Base-by-base conservation (phyloP, 139 green algal genomes). In the Chlorella sp. region DNA sequence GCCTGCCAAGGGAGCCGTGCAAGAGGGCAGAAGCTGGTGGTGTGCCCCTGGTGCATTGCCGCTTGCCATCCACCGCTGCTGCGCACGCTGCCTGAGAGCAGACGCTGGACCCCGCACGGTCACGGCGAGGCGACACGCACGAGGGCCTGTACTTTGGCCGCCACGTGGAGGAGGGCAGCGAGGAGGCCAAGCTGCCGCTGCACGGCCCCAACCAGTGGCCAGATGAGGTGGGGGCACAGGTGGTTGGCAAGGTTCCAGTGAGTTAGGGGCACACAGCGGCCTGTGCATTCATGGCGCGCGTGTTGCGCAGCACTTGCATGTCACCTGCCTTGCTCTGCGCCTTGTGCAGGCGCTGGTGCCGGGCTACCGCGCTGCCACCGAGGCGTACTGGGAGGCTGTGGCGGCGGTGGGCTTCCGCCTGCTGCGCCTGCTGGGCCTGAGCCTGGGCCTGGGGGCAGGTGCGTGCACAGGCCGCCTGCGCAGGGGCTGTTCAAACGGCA, bases 171-270 rank as follows among this genome's bases (percentile, higher is more conserved):
- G 39, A 82, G 64, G 84, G 84, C 68, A 83, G 60, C 68, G 82
- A 85, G 17, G 90, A 97, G 76, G 90, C 87, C 2, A 38, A 71
- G 20, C 87, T 93, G 56, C 95, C 96, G 2, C 87, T 99, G 60
- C 93, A 98, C 71, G 97, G 97, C 26, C 95, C 95, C 65, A 99
- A 99, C 83, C 92, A 97, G 71, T 99, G 96, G 95, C 95, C 94
- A 0, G 51, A 85, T 57, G 75, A 88, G 82, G 82, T 87, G 70
- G 47, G 56, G n/a, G 34, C n/a, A 17, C 11, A 20, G 18, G 16
- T 60, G 64, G 16, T 36, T 51, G 16, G 36, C 68, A n/a, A n/a
- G n/a, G n/a, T n/a, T n/a, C n/a, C n/a, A n/a, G n/a, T n/a, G n/a
- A n/a, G n/a, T n/a, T n/a, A n/a, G n/a, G n/a, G n/a, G n/a, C n/a